A percentile compares a stretch with the other conserved stretches of the same genome.
Conservation (phyloP, 805 yeast species). For the Brettanomyces sp. region DNA sequence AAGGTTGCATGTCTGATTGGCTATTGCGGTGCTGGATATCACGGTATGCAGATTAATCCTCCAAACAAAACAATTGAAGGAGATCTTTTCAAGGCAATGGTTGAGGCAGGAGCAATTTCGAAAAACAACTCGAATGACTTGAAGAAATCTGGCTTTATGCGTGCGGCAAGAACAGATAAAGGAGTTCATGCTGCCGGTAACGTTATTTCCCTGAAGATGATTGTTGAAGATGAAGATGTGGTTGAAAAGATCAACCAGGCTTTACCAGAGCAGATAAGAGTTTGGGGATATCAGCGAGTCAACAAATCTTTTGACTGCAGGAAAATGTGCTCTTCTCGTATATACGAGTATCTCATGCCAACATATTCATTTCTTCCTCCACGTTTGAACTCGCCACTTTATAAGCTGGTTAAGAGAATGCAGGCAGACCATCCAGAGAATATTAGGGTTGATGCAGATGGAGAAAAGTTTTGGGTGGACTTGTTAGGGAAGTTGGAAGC, state of each 20-base stretch:
- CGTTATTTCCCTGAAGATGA: constrained; percentile 74
- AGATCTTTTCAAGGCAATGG: constrained; percentile 73
- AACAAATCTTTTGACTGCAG: constrained; percentile 91
- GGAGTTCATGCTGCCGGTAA: constrained; percentile 98
- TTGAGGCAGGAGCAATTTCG: constrained; percentile 82
- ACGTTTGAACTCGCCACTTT: constrained; percentile 63
- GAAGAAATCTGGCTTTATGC: constrained; percentile 78
- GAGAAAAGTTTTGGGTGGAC: constrained; percentile 61
- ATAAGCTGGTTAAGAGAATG: constrained; percentile 46
- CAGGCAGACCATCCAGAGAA: constrained; percentile 47
- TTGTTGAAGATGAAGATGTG: constrained; percentile 72
- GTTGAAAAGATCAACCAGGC: constrained; percentile 61
- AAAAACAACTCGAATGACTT: constrained; percentile 81
- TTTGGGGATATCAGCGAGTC: constrained; percentile 88
- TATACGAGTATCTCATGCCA: constrained; percentile 90
- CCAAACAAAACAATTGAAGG: constrained; percentile 86
- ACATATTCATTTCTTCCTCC: constrained; percentile 88
- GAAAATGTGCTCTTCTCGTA: constrained; percentile 89
- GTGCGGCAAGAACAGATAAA: constrained; percentile 86
- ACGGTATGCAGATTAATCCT: constrained; percentile 92
- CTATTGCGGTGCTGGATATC: constrained; percentile 93
- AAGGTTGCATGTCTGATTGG: constrained; percentile 89
- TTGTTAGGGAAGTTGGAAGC: constrained; percentile 30
- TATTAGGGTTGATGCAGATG: constrained; percentile 56
- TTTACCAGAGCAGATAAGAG: constrained; percentile 78